phyloP scores from a whole-genome alignment of 1,139 yeast species.

The Saccharomyces hybrid region DNA sequence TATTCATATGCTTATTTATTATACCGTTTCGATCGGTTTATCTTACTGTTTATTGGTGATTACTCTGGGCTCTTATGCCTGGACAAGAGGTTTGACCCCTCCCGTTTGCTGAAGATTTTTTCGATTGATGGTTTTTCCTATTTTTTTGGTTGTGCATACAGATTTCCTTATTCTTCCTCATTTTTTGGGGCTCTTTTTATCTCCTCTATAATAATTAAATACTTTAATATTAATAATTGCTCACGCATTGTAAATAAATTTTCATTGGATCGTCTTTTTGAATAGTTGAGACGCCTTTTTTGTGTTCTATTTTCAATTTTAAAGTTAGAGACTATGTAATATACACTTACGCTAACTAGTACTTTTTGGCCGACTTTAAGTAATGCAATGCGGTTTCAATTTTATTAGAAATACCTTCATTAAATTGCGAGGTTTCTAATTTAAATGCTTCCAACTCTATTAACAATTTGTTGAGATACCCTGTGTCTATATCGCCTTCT shows the following conservation, averaged over 20 bases:
- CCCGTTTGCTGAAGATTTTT: not conserved
- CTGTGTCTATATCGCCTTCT: not conserved
- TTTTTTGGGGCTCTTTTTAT: not conserved
- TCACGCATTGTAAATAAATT: not conserved
- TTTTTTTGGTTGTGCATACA: not conserved
- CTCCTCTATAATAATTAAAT: not conserved
- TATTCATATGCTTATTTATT: conserved; percentile 16
- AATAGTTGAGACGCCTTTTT: not conserved
- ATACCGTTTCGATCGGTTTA: conserved; percentile 24
- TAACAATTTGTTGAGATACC: conserved; percentile 2
- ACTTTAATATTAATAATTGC: not conserved
- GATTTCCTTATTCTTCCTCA: not conserved
- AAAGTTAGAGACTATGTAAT: not conserved
- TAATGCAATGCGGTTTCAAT: conserved; percentile 7
- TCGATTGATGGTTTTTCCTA: not conserved
- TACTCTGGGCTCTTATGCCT: conserved; percentile 45
- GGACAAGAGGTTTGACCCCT: conserved; percentile 24
- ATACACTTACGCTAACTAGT: not conserved
- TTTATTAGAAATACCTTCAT: conserved; percentile 12
- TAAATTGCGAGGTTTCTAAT: conserved; percentile 7
- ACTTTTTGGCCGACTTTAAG: not conserved
- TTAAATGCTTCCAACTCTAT: conserved; percentile 7
- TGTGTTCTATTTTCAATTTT: not conserved
- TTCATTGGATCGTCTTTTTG: not conserved
- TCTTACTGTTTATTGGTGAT: conserved; percentile 40